Evolutionary conservation across 495 filamentous ascomycete genomes (phyloP).

Genomic region (Apiosordaria backusii): DNA sequence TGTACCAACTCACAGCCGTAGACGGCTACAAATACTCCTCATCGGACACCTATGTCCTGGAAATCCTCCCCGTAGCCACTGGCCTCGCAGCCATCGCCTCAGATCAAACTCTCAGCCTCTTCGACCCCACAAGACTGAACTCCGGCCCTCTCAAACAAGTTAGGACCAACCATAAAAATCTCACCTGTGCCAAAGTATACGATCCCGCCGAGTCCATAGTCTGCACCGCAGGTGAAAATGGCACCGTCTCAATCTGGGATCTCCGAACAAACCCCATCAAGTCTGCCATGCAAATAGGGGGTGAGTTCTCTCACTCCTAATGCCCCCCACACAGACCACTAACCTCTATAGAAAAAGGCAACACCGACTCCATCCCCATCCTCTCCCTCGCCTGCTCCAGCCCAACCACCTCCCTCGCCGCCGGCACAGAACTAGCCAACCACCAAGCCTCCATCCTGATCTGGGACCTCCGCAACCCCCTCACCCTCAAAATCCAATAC

Average conservation of each 20-base stretch:
- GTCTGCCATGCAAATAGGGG: conserved; percentile 41
- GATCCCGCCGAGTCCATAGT: conserved; percentile 42
- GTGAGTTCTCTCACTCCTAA: conserved; percentile 29
- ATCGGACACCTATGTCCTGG: conserved; percentile 48
- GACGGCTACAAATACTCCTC: conserved; percentile 44
- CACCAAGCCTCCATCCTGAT: conserved; percentile 68
- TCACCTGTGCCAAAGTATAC: conserved; percentile 54
- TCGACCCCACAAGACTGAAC: conserved; percentile 47
- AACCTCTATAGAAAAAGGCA: neutral
- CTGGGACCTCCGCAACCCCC: conserved; percentile 68
- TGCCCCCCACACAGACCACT: neutral
- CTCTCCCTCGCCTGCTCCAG: conserved; percentile 65
- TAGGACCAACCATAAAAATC: conserved; percentile 47
- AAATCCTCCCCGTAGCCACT: conserved; percentile 43
- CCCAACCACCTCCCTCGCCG: conserved; percentile 58
- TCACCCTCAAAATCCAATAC: conserved; percentile 57
- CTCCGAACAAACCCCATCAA: conserved; percentile 38
- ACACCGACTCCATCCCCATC: conserved; percentile 28
- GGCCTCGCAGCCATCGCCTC: conserved; percentile 50
- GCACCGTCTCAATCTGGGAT: conserved; percentile 58
- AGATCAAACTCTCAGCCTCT: conserved; percentile 54
- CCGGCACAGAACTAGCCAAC: conserved; percentile 74
- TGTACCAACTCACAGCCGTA: conserved; percentile 45
- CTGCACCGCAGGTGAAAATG: conserved; percentile 61
- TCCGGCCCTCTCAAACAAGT: conserved; percentile 41